phyloP scores from a whole-genome alignment of 1,284 basidiomycete species.

The Peniophora sp. region DNA sequence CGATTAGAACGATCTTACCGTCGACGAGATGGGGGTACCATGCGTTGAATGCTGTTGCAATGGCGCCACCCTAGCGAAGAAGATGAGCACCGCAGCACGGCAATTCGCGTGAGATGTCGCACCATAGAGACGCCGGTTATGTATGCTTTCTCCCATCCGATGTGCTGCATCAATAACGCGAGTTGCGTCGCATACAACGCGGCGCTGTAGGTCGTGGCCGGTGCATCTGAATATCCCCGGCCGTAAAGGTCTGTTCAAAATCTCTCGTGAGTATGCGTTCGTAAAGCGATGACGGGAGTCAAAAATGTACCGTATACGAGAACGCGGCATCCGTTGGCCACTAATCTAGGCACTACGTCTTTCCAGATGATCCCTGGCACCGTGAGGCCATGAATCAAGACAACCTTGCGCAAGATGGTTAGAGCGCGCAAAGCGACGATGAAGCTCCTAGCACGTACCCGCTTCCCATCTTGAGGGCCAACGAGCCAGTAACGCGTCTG shows the following conservation, averaged over 20 bases:
- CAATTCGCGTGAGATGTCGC: slow-evolving; percentile 8
- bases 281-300: neutral
- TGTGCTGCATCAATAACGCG: slow-evolving; percentile 68
- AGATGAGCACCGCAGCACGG: neutral
- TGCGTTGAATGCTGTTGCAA: slow-evolving; percentile 60
- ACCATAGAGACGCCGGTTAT: slow-evolving; percentile 72
- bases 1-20: slow-evolving; percentile 54
- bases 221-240: slow-evolving; percentile 73
- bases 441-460: slow-evolving; percentile 33
- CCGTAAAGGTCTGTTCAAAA: slow-evolving; percentile 74
- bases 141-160: slow-evolving; percentile 58
- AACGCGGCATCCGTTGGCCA: slow-evolving; percentile 59
- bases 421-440: neutral
- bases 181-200: slow-evolving; percentile 65
- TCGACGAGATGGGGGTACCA: slow-evolving; percentile 65
- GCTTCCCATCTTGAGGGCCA: slow-evolving; percentile 60
- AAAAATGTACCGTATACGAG: slow-evolving; percentile 54
- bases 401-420: slow-evolving; percentile 37
- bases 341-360: slow-evolving; percentile 57
- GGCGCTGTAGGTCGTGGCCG: slow-evolving; percentile 53
- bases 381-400: slow-evolving; percentile 73
- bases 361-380: slow-evolving; percentile 71
- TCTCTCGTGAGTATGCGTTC: no score
- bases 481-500: slow-evolving; percentile 69
- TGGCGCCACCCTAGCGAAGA: slow-evolving; percentile 51